Evolutionary conservation across 2,329 filamentous ascomycete genomes (phyloP).

Genomic region (Fusarium torulosum): DNA sequence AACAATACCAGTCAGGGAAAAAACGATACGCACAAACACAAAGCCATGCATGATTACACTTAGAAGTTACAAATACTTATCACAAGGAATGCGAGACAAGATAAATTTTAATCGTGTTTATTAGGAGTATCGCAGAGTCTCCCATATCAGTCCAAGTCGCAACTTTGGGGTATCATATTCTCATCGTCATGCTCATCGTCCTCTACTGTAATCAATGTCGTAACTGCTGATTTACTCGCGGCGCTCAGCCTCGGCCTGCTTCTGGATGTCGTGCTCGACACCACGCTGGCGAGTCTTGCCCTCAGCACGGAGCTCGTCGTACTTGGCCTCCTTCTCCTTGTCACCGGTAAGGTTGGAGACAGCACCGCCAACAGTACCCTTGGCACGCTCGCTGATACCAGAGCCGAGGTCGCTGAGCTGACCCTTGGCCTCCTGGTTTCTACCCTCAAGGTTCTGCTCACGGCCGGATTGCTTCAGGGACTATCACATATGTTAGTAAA

Average conservation of each 20-base stretch:
- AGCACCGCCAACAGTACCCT: conserved; percentile 78
- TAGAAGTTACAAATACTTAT: background rate
- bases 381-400: conserved; percentile 75
- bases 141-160: conserved; percentile 21
- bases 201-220: conserved; percentile 3
- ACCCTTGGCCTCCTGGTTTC: conserved; percentile 84
- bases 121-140: conserved; percentile 24
- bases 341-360: conserved; percentile 81
- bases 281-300: conserved; percentile 89
- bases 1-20: too few relatives aligned
- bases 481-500: conserved; percentile 50
- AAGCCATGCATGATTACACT: background rate
- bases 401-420: conserved; percentile 79
- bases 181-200: conserved; percentile 26
- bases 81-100: background rate
- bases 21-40: background rate
- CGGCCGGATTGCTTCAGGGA: conserved; percentile 79
- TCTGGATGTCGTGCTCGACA: conserved; percentile 83
- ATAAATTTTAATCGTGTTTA: conserved; percentile 17
- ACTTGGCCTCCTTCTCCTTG: conserved; percentile 71
- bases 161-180: conserved; percentile 40
- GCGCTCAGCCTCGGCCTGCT: conserved; percentile 69
- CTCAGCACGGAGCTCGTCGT: conserved; percentile 77
- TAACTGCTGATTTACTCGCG: conserved; percentile 18
- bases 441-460: conserved; percentile 83